phyloP scores from a whole-genome alignment of 2,329 filamentous ascomycete species.

The Apiospora koreana region DNA sequence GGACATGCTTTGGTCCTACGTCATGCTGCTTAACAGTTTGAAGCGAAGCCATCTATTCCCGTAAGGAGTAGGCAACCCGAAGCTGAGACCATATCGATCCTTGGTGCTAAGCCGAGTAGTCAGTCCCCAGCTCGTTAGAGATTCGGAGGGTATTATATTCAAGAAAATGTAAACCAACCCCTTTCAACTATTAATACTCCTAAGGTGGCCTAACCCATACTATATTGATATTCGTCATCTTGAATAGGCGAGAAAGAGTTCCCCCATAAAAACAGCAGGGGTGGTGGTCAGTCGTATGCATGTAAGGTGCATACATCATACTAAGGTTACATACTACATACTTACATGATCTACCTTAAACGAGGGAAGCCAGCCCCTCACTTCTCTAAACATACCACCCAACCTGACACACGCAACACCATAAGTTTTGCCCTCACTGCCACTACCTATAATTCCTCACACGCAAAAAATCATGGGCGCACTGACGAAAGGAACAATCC shows the following conservation, averaged over 20 bases:
- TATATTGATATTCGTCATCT: background rate
- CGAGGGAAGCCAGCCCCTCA: background rate
- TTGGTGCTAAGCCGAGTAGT: background rate
- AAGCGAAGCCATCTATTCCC: background rate
- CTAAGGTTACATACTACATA: slow-evolving; percentile 1
- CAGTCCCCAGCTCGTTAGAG: background rate
- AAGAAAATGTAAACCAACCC: background rate
- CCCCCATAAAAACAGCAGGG: background rate
- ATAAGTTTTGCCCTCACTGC: background rate
- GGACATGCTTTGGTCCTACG: background rate
- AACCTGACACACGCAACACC: background rate
- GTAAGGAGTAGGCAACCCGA: background rate
- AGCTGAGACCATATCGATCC: background rate
- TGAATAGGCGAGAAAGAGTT: background rate
- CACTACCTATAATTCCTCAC: background rate
- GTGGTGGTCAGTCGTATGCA: background rate
- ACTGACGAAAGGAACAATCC: slow-evolving; percentile 36
- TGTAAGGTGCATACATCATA: background rate
- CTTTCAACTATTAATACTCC: background rate
- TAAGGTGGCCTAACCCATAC: background rate
- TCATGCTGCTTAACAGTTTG: background rate
- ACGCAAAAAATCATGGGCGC: background rate
- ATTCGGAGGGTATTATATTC: background rate
- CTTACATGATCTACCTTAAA: background rate
- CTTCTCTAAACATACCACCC: background rate